These are phyloP conservation scores for Leccinum griseonigrum DNA, from an alignment of 1,284 basidiomycete genomes.

Conservation along the genomic window DNA sequence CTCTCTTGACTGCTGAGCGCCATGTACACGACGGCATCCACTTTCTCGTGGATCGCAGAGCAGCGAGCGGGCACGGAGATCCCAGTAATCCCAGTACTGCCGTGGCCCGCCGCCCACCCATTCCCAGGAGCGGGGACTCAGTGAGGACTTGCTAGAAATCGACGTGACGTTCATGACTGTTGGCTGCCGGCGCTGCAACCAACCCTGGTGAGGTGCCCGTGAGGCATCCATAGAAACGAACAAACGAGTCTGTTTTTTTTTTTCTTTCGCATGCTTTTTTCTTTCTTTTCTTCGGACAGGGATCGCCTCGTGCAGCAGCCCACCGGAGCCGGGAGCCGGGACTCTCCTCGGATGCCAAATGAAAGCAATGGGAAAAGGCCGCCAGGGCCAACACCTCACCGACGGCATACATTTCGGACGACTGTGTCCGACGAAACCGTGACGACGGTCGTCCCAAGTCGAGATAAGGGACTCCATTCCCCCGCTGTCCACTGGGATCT, in stretches of 20 bases:
- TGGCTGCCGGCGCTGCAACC: not conserved
- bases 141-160: not conserved
- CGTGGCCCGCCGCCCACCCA: not conserved
- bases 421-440: not conserved
- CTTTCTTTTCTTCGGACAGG: not conserved
- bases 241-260: not conserved
- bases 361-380: not conserved
- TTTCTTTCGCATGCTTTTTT: not conserved
- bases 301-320: not conserved
- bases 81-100: no score
- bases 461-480: not conserved
- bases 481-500: not conserved
- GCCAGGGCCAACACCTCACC: not conserved
- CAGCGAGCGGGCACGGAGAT: no score
- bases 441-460: not conserved
- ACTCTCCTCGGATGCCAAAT: not conserved
- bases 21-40: not conserved
- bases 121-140: not conserved
- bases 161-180: not conserved
- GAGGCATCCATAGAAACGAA: not conserved
- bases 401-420: not conserved
- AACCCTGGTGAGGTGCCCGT: not conserved
- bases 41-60: not conserved
- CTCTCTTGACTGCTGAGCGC: not conserved
- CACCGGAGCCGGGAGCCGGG: not conserved